phyloP scores from a whole-genome alignment of 2,329 filamentous ascomycete species.

The Monosporascus sp. region DNA sequence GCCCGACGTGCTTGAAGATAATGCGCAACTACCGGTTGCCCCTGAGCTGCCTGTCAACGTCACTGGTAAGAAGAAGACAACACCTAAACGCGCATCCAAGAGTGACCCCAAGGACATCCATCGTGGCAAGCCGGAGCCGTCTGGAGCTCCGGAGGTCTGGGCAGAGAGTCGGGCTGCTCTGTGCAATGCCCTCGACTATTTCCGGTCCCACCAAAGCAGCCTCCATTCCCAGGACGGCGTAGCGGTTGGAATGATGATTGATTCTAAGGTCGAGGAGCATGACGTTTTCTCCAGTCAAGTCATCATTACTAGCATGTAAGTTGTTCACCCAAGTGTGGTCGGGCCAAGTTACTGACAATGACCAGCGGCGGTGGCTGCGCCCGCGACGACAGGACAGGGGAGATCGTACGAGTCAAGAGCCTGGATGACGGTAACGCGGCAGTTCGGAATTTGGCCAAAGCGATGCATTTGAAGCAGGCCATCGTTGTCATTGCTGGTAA shows the following conservation, averaged over 20 bases:
- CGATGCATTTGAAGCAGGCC: constrained; percentile 40
- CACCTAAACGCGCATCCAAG: neutral
- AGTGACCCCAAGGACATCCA: neutral
- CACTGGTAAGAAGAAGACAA: no score
- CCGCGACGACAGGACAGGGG: constrained; percentile 32
- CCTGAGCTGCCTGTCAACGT: no score
- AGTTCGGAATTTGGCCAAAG: constrained; percentile 38
- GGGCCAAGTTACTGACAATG: neutral
- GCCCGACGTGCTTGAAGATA: no score
- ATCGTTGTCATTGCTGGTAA: constrained; percentile 52
- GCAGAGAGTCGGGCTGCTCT: constrained; percentile 53
- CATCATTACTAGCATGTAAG: constrained; percentile 58
- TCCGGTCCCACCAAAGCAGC: constrained; percentile 55
- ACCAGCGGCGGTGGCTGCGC: constrained; percentile 15
- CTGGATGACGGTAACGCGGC: constrained; percentile 37
- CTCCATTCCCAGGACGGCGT: constrained; percentile 45
- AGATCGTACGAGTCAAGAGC: constrained; percentile 38
- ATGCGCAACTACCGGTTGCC: no score
- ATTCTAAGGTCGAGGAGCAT: constrained; percentile 45
- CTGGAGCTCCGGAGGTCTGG: constrained; percentile 44
- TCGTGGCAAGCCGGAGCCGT: constrained; percentile 1
- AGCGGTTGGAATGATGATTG: constrained; percentile 54
- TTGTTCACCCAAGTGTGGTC: constrained; percentile 4
- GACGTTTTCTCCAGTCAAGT: constrained; percentile 57
- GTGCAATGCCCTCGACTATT: constrained; percentile 60